These are phyloP conservation scores for Aspergillus nidulans DNA, from an alignment of 495 filamentous ascomycete genomes.

Conservation along the genomic window DNA sequence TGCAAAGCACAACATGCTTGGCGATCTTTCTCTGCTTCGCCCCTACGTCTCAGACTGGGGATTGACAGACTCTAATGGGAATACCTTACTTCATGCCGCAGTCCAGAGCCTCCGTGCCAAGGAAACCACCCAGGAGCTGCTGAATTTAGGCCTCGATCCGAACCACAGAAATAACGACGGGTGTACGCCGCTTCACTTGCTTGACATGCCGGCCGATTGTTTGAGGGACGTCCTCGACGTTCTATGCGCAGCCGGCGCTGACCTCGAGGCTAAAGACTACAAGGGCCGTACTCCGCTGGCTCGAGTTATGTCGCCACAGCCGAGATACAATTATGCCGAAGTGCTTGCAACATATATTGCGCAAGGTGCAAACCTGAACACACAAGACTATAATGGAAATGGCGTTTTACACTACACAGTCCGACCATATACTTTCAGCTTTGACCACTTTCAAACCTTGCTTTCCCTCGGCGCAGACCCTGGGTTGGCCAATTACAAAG, in stretches of 20 bases:
- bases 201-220: neutral
- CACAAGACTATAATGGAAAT: conserved; percentile 22
- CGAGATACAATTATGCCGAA: conserved; percentile 4
- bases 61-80: conserved; percentile 9
- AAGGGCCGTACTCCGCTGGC: conserved; percentile 17
- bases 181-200: conserved; percentile 12
- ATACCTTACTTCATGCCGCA: conserved; percentile 24
- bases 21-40: neutral
- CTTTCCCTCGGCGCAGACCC: conserved; percentile 14
- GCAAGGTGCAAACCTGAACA: conserved; percentile 18
- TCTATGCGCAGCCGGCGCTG: conserved; percentile 16
- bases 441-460: conserved; percentile 5
- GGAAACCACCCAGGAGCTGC: conserved; percentile 6
- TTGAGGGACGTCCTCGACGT: conserved; percentile 13
- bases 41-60: conserved; percentile 14
- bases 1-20: neutral
- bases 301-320: conserved; percentile 2
- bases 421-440: neutral
- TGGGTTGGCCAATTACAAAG: conserved; percentile 12
- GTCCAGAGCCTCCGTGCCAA: neutral
- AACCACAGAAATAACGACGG: conserved; percentile 17
- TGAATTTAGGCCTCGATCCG: conserved; percentile 13
- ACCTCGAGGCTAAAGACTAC: conserved; percentile 21
- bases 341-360: conserved; percentile 7
- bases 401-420: conserved; percentile 14